Evolutionary conservation across 257 asterid genomes (phyloP).

Genomic region (Solanum sejunctum): DNA sequence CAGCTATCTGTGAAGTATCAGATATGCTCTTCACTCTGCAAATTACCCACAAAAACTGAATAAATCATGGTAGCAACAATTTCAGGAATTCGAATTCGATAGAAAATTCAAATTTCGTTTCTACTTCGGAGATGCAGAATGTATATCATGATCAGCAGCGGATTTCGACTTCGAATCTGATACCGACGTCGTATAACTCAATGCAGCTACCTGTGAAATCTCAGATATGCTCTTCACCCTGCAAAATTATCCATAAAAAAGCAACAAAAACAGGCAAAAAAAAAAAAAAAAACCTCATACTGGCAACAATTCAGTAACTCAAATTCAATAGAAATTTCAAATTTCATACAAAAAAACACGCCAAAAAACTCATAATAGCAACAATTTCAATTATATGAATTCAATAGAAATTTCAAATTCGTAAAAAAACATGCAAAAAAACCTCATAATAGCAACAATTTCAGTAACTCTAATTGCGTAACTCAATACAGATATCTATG

Average conservation of each 20-base stretch:
- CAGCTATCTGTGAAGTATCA: not conserved
- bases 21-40: constrained; percentile 11
- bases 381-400: not conserved
- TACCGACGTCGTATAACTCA: not conserved
- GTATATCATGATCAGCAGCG: not conserved
- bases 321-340: not conserved
- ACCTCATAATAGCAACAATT: not conserved
- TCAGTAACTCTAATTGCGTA: not conserved
- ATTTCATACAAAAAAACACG: not conserved
- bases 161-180: not conserved
- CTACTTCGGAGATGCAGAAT: constrained; percentile 11
- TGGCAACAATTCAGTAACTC: not conserved
- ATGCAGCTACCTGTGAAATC: not conserved
- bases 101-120: not conserved
- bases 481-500: not conserved
- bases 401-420: not conserved
- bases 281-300: not conserved
- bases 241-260: not conserved
- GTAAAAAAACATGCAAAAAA: not conserved
- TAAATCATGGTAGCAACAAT: not conserved
- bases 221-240: constrained; percentile 10
- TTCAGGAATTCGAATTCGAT: not conserved
- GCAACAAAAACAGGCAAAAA: no score
- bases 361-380: not conserved
- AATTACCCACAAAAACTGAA: no score